These are phyloP conservation scores for Entomortierella beljakovae DNA, from an alignment of 192 early-diverging fungal genomes.

Conservation along the genomic window DNA sequence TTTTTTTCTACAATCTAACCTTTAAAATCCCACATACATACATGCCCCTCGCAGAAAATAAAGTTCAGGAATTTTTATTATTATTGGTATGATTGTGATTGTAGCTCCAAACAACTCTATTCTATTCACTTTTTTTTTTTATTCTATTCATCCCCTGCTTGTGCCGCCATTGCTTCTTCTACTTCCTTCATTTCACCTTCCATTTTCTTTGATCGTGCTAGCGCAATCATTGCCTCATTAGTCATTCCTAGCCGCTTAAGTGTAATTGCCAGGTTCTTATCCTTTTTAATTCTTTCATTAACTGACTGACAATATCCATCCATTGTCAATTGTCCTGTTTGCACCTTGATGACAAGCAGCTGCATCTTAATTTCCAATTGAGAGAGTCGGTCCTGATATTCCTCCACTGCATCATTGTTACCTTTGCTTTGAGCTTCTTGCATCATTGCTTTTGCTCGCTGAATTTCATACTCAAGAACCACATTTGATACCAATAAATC, in stretches of 20 bases:
- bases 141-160: conserved; percentile 40
- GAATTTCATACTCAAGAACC: conserved; percentile 79
- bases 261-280: conserved; percentile 70
- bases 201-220: conserved; percentile 80
- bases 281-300: conserved; percentile 65
- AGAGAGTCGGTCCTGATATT: conserved; percentile 71
- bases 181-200: conserved; percentile 81
- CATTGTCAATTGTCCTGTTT: conserved; percentile 78
- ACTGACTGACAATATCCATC: conserved; percentile 72
- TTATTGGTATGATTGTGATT: too few relatives aligned
- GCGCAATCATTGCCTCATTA: conserved; percentile 74
- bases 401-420: conserved; percentile 64
- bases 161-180: conserved; percentile 70
- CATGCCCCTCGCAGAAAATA: too few relatives aligned
- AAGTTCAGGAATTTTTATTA: too few relatives aligned
- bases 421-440: conserved; percentile 60
- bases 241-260: conserved; percentile 76
- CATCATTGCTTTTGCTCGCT: conserved; percentile 50
- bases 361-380: conserved; percentile 81
- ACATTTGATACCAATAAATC: conserved; percentile 78
- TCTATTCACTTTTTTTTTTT: background rate
- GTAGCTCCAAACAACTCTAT: too few relatives aligned
- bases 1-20: too few relatives aligned
- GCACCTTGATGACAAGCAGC: conserved; percentile 76
- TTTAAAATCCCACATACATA: too few relatives aligned